Evolutionary conservation across 257 asterid genomes (phyloP).

Genomic region (Ballota nigra): DNA sequence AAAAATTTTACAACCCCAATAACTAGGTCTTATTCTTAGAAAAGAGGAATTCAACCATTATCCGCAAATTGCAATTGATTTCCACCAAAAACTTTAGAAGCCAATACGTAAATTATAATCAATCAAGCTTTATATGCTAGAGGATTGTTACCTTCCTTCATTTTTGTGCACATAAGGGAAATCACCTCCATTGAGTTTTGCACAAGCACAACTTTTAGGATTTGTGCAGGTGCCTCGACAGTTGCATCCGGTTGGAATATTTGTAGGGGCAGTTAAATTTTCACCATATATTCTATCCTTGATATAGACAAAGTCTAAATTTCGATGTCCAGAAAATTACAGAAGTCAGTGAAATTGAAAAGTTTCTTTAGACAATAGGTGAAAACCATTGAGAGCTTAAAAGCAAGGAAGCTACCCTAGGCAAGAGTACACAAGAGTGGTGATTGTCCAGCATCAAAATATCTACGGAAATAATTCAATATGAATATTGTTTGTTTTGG

Average conservation of each 20-base stretch:
- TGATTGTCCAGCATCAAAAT: neutral
- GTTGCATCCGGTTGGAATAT: slow-evolving; percentile 56
- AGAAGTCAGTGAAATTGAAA: neutral
- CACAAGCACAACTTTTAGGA: slow-evolving; percentile 69
- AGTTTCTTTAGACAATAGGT: neutral
- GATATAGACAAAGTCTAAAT: slow-evolving; percentile 39
- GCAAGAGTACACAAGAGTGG: neutral
- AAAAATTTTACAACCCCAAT: too few relatives aligned
- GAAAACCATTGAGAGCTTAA: neutral
- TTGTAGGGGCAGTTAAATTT: slow-evolving; percentile 41
- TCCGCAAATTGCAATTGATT: neutral
- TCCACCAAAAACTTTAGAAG: neutral
- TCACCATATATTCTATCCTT: slow-evolving; percentile 45
- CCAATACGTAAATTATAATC: neutral
- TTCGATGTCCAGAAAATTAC: slow-evolving; percentile 26
- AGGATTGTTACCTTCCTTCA: slow-evolving; percentile 67
- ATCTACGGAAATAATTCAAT: too few relatives aligned
- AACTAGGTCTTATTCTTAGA: too few relatives aligned
- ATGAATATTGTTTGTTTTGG: neutral
- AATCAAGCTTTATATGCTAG: neutral
- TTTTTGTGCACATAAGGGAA: slow-evolving; percentile 71
- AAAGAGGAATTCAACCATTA: too few relatives aligned
- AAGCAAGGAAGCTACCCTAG: neutral
- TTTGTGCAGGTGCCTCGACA: slow-evolving; percentile 59
- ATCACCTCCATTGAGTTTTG: slow-evolving; percentile 76